Evolutionary conservation across 2,329 filamentous ascomycete genomes (phyloP).

Genomic region (Apiospora sp.): DNA sequence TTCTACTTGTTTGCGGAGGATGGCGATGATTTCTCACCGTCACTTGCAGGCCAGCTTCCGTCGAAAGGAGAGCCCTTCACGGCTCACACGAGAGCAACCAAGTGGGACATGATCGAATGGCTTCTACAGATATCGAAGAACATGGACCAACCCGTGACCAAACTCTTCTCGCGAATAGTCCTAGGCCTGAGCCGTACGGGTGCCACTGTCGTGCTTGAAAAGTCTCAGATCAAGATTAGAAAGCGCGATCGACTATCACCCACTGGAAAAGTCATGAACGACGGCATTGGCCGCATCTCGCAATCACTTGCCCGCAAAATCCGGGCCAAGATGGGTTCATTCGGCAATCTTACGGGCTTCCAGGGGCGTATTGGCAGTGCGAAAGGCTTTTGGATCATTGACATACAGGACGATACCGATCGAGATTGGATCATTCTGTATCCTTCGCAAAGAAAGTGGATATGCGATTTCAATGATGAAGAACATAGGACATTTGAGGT

Average conservation of each 20-base stretch:
- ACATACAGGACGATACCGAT: neutral
- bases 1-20: conserved; percentile 64
- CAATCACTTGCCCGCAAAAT: conserved; percentile 63
- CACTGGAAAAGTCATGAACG: conserved; percentile 63
- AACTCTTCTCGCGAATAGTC: conserved; percentile 65
- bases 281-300: conserved; percentile 73
- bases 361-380: conserved; percentile 76
- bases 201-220: conserved; percentile 55
- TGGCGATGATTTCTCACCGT: conserved; percentile 51
- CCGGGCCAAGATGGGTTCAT: conserved; percentile 56
- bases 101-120: conserved; percentile 59
- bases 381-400: conserved; percentile 75
- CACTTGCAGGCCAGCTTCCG: conserved; percentile 39
- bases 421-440: conserved; percentile 73
- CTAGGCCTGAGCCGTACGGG: conserved; percentile 61
- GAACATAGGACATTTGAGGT: conserved; percentile 73
- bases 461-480: conserved; percentile 55
- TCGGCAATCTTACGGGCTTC: conserved; percentile 67
- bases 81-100: conserved; percentile 36
- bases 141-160: conserved; percentile 55
- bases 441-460: conserved; percentile 75
- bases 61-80: conserved; percentile 34
- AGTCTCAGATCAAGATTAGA: conserved; percentile 53
- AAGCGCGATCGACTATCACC: conserved; percentile 50
- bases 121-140: conserved; percentile 57